Conservation (phyloP, 1,284 basidiomycete genomes). For the Marasmius oreades region DNA sequence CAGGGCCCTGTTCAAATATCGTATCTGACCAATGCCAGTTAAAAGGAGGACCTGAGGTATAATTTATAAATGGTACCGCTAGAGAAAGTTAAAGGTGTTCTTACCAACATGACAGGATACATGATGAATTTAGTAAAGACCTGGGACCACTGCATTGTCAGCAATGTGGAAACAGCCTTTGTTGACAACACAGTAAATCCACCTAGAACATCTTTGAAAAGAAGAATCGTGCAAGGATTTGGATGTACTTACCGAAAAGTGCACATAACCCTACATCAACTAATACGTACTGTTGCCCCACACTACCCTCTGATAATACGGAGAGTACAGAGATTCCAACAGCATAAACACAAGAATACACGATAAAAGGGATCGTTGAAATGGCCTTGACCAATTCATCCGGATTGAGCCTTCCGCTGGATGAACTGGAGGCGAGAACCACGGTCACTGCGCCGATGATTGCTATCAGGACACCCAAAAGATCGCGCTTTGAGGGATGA, state of each 20-base stretch:
- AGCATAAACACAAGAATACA: constrained; percentile 68
- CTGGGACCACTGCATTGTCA: constrained; percentile 72
- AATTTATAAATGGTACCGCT: constrained; percentile 8
- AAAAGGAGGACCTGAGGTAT: constrained; percentile 59
- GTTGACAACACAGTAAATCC: constrained; percentile 95
- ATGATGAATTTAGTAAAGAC: constrained; percentile 78
- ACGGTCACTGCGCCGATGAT: constrained; percentile 87
- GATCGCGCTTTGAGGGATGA: constrained; percentile 52
- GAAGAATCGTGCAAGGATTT: background rate
- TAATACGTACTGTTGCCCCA: constrained; percentile 70
- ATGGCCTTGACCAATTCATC: constrained; percentile 71
- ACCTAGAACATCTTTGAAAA: constrained; percentile 40
- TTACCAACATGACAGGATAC: constrained; percentile 68
- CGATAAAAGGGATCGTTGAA: constrained; percentile 65
- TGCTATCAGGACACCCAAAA: constrained; percentile 84
- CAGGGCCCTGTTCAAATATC: constrained; percentile 85
- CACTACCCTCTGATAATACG: constrained; percentile 52
- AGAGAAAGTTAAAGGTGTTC: constrained; percentile 8
- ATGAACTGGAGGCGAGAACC: constrained; percentile 77
- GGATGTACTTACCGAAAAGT: constrained; percentile 61
- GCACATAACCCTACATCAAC: constrained; percentile 90
- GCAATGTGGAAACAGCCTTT: constrained; percentile 86
- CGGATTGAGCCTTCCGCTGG: constrained; percentile 68
- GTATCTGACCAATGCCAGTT: constrained; percentile 89
- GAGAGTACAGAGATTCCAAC: constrained; percentile 55